Evolutionary conservation across 2,329 filamentous ascomycete genomes (phyloP).

Genomic region (Aspergillus chevalieri): DNA sequence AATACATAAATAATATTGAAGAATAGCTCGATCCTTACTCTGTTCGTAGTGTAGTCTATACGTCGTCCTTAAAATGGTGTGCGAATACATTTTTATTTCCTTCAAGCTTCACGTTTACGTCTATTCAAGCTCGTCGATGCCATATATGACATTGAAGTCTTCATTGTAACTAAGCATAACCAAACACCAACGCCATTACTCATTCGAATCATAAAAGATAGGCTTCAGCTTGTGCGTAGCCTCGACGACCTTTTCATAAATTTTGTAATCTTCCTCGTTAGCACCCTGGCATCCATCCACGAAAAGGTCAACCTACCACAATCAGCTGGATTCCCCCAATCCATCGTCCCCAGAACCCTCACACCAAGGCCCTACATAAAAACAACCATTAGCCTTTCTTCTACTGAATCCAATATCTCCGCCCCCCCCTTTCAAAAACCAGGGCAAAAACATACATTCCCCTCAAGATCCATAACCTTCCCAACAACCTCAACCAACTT

Average conservation of each 20-base stretch:
- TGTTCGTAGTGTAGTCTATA: too few species aligned
- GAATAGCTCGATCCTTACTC: too few species aligned
- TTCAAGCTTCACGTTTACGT: too few species aligned
- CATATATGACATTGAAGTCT: too few species aligned
- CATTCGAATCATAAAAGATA: constrained; percentile 62
- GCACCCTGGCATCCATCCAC: not conserved
- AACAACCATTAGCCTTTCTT: constrained; percentile 2
- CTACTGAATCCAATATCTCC: not conserved
- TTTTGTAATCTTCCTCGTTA: constrained; percentile 58
- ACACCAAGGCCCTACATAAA: constrained; percentile 32
- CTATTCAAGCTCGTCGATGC: too few species aligned
- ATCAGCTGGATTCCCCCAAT: constrained; percentile 38
- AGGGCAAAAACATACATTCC: constrained; percentile 25
- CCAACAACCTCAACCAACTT: constrained; percentile 43
- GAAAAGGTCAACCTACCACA: constrained; percentile 27
- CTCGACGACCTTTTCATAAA: constrained; percentile 75
- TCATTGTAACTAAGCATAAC: not conserved
- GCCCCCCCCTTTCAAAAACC: not conserved
- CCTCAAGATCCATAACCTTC: constrained; percentile 39
- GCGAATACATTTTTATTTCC: too few species aligned
- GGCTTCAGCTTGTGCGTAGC: constrained; percentile 73
- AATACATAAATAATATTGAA: not conserved
- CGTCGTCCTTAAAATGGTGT: too few species aligned
- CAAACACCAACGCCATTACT: not conserved
- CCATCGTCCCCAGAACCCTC: constrained; percentile 35